Conservation (phyloP, 257 asterid species). For the Nyctanthes arbortristis region DNA sequence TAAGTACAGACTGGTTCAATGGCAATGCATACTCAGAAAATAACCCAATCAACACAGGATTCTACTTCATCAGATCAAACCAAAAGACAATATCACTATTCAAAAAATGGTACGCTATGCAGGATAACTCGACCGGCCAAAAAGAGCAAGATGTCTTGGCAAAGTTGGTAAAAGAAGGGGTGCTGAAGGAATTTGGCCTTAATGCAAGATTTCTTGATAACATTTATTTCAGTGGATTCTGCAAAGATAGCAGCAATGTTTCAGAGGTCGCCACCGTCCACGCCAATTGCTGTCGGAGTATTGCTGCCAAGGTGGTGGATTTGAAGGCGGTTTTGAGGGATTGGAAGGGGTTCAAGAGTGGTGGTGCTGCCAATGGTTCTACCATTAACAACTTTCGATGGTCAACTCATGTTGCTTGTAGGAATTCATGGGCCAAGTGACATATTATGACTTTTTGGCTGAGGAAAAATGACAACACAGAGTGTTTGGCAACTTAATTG, state of each 20-base stretch:
- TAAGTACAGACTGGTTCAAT: conserved; percentile 51
- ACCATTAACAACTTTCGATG: conserved; percentile 16
- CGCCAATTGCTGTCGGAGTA: conserved; percentile 68
- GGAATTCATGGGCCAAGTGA: conserved; percentile 23
- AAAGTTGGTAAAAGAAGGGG: conserved; percentile 22
- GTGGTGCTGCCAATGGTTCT: not conserved
- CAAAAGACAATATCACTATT: conserved; percentile 49
- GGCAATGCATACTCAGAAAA: conserved; percentile 39
- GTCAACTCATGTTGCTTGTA: conserved; percentile 23
- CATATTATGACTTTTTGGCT: not conserved
- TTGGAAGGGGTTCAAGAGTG: conserved; percentile 50
- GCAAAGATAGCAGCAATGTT: conserved; percentile 38
- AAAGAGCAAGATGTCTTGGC: conserved; percentile 73
- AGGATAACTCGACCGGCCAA: conserved; percentile 38
- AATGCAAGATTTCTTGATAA: conserved; percentile 43
- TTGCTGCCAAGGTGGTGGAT: conserved; percentile 60
- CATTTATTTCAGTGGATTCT: conserved; percentile 58
- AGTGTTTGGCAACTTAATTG: no score
- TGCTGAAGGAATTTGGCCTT: conserved; percentile 25
- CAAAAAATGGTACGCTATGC: conserved; percentile 47
- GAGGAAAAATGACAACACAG: not conserved
- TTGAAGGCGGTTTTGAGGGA: conserved; percentile 49
- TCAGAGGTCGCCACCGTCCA: conserved; percentile 50
- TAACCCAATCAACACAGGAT: conserved; percentile 64
- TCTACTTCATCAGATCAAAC: conserved; percentile 55